Conservation (phyloP, 2,329 filamentous ascomycete genomes). For the Neonectria faginata region DNA sequence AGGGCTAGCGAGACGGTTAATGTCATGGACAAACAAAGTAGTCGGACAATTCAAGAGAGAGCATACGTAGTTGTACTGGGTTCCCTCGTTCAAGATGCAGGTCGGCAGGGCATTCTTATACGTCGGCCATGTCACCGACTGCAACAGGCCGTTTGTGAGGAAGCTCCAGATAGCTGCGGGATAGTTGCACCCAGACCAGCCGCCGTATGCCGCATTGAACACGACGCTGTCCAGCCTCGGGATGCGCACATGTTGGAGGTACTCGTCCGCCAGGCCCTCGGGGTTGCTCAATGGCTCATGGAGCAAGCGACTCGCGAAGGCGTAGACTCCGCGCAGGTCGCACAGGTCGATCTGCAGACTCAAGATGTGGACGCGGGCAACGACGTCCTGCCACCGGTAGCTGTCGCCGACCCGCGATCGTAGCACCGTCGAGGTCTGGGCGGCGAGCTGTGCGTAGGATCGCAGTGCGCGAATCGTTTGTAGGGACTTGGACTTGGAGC, state of each 20-base stretch:
- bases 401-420: conserved; percentile 52
- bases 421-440: conserved; percentile 53
- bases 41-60: background rate
- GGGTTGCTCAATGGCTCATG: conserved; percentile 60
- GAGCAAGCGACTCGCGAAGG: conserved; percentile 61
- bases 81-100: conserved; percentile 55
- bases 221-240: conserved; percentile 83
- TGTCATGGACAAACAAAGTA: background rate
- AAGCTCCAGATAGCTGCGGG: conserved; percentile 64
- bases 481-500: conserved; percentile 77
- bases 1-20: conserved; percentile 56
- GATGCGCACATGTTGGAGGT: conserved; percentile 61
- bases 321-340: conserved; percentile 64
- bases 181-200: conserved; percentile 86
- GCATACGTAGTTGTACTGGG: conserved; percentile 51
- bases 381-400: conserved; percentile 54
- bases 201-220: conserved; percentile 89
- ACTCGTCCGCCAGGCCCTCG: conserved; percentile 51
- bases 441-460: conserved; percentile 64
- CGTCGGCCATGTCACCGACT: conserved; percentile 79
- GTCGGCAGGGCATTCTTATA: conserved; percentile 76
- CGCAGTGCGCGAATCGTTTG: conserved; percentile 76
- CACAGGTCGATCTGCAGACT: conserved; percentile 71
- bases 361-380: conserved; percentile 67
- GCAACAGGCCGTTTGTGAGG: conserved; percentile 70